These are phyloP conservation scores for barrel medic (Medicago truncatula) DNA, from an alignment of 306 rosid species.

Conservation along the genomic window DNA sequence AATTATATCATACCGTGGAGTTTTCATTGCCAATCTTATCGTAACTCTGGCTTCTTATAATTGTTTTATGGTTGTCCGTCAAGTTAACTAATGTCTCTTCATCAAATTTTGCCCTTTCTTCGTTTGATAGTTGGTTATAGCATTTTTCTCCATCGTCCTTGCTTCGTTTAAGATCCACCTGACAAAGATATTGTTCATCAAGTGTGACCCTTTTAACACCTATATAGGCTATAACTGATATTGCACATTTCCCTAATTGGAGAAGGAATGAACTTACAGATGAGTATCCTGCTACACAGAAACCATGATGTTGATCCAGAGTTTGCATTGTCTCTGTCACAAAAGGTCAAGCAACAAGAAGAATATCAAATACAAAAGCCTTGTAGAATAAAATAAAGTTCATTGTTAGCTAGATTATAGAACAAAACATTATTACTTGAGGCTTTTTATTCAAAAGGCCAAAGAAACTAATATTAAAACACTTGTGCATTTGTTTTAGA, in stretches of 20 bases:
- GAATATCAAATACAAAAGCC: slow-evolving; percentile 26
- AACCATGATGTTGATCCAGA: slow-evolving; percentile 38
- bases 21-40: slow-evolving; percentile 70
- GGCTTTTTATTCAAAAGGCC: neutral
- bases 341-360: slow-evolving; percentile 13
- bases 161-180: slow-evolving; percentile 38
- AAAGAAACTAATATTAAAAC: no score
- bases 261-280: slow-evolving; percentile 40
- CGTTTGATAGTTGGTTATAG: slow-evolving; percentile 40
- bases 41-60: slow-evolving; percentile 56
- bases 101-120: slow-evolving; percentile 48
- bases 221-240: slow-evolving; percentile 2
- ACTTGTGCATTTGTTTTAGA: no score
- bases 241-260: neutral
- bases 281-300: slow-evolving; percentile 39
- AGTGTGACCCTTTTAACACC: neutral
- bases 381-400: neutral
- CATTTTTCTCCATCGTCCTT: slow-evolving; percentile 42
- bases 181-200: slow-evolving; percentile 18
- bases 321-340: slow-evolving; percentile 42
- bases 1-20: slow-evolving; percentile 59
- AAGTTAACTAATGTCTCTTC: slow-evolving; percentile 68
- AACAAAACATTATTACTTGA: neutral
- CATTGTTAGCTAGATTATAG: neutral
- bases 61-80: slow-evolving; percentile 61